Evolutionary conservation across 2,329 filamentous ascomycete genomes (phyloP).

Genomic region (Aureobasidium sp.): DNA sequence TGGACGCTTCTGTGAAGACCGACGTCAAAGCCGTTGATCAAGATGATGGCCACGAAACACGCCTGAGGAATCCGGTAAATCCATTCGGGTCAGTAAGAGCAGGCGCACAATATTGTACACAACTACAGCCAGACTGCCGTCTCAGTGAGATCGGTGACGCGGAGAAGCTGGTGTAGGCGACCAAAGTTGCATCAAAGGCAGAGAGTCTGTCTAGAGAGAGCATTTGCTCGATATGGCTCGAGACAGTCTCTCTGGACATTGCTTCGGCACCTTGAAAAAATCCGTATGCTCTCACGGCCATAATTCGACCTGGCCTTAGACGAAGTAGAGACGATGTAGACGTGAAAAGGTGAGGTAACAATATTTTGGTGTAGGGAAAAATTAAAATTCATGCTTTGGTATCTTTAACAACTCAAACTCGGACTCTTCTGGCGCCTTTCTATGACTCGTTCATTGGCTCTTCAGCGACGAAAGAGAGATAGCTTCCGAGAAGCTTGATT

Average conservation of each 20-base stretch:
- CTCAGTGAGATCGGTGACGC: neutral
- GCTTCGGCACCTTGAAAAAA: neutral
- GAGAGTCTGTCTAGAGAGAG: neutral
- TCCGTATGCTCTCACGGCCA: neutral
- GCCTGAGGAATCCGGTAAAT: neutral
- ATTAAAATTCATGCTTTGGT: slow-evolving; percentile 9
- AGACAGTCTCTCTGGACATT: neutral
- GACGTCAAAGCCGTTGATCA: neutral
- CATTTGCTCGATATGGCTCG: neutral
- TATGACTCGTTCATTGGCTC: slow-evolving; percentile 56
- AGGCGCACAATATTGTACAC: neutral
- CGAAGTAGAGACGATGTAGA: neutral
- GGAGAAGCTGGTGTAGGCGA: too few species aligned
- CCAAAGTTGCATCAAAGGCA: neutral
- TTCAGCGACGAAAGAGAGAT: slow-evolving; percentile 91
- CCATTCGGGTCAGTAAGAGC: neutral
- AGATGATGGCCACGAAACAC: neutral
- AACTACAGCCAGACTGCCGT: neutral
- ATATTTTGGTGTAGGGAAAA: neutral
- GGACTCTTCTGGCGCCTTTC: neutral
- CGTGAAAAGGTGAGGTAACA: neutral
- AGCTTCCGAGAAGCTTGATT: slow-evolving; percentile 89
- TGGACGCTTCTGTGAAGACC: neutral
- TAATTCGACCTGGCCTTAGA: neutral
- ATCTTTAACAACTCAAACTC: slow-evolving; percentile 7